Base-by-base conservation (phyloP, 345 rosid genomes). In the Pugionium cornutum region DNA sequence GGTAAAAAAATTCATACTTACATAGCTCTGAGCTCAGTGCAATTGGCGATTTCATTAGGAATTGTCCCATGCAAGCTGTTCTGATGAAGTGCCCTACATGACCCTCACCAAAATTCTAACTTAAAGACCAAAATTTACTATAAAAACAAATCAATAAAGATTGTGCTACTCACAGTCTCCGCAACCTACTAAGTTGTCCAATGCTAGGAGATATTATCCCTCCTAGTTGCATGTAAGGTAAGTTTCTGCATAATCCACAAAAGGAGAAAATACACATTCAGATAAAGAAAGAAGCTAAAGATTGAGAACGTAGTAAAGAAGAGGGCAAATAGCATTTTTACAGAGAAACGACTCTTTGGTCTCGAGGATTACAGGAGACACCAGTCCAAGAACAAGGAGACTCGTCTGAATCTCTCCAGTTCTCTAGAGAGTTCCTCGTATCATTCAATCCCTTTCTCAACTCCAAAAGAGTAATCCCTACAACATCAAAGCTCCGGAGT, bases 361-460 rank as follows among this genome's bases (percentile, higher is more conserved):
- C 96, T 57, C 80, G 64, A 35, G 79, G 76, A 58, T 82, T 54
- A 77, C 98, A 92, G 42, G 91, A 80, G 69, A 92, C 85, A 2
- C 98, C 98, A 76, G 89, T 89, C 98, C 98, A 92, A 59, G 77
- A 75, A 77, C 98, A 89, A 57, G 97, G 98, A 66, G 83, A 75
- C 7, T 79, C 88, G 33, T 89, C 96, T 46, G 84, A 78, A 66
- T 75, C 77, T 78, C 59, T 77, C 98, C 98, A 92, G 89, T 78
- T 86, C 39, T 70, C 73, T 52, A 92, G 82, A 37, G 64, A 64
- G 68, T 83, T 86, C 64, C 74, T 85, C 25, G 84, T 87, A 72
- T 92, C 98, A 78, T 92, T 92, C 68, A 88, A 77, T 53, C 81
- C 51, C 41, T 78, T 79, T 60, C 83, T 92, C 47, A 92, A 59